phyloP scores from a whole-genome alignment of 345 rosid genomes.

The Brassica rapa region DNA sequence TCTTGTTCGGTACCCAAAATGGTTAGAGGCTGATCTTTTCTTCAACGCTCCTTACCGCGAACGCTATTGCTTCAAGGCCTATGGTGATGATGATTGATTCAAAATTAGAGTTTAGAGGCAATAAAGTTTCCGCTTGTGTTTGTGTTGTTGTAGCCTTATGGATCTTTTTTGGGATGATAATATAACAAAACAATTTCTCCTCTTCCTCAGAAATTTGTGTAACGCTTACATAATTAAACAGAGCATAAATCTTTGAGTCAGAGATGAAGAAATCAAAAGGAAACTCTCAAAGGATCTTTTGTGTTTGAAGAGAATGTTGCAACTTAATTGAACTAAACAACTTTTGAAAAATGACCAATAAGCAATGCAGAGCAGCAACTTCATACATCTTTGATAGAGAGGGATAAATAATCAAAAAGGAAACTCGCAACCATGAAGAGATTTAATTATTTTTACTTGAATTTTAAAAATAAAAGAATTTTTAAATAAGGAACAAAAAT shows the following conservation, averaged over 20 bases:
- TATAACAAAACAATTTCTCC: not conserved
- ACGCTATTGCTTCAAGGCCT: slow-evolving; percentile 79
- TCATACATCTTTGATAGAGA: too few relatives aligned
- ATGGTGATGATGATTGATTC: slow-evolving; percentile 79
- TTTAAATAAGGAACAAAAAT: not conserved
- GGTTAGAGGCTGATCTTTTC: slow-evolving; percentile 93
- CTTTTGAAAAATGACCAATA: too few relatives aligned
- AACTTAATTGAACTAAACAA: too few relatives aligned
- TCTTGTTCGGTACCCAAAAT: slow-evolving; percentile 87
- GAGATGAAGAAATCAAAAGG: too few relatives aligned
- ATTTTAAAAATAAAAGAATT: too few relatives aligned
- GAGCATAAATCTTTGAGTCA: not conserved
- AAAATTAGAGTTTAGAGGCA: not conserved
- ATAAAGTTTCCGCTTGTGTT: slow-evolving; percentile 8
- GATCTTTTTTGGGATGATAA: not conserved
- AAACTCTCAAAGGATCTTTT: too few relatives aligned
- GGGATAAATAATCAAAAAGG: too few relatives aligned
- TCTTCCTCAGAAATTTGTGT: not conserved
- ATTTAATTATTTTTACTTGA: too few relatives aligned
- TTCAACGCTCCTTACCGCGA: slow-evolving; percentile 83
- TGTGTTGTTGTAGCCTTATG: slow-evolving; percentile 21
- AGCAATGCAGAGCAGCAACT: too few relatives aligned
- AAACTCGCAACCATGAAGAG: too few relatives aligned
- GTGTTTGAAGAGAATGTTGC: too few relatives aligned
- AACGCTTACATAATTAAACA: not conserved